Conservation (phyloP, 306 rosid species). For the Carpinus fangiana region DNA sequence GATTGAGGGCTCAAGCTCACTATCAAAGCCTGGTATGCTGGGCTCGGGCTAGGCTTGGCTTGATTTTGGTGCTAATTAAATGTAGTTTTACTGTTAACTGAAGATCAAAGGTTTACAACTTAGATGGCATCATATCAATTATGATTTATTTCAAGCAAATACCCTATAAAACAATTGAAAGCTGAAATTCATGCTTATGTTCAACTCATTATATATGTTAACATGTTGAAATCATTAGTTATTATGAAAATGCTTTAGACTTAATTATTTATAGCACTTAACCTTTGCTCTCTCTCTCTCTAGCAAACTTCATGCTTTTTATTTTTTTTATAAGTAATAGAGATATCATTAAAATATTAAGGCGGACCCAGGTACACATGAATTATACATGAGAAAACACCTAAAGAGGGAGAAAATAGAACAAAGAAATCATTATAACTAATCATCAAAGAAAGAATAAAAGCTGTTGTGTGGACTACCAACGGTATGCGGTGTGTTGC, state of each 20-base stretch:
- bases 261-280: background rate
- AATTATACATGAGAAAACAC: no score
- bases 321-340: no score
- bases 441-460: no score
- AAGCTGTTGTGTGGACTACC: no score
- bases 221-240: background rate
- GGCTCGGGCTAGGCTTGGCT: slow-evolving; percentile 1
- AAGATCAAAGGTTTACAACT: slow-evolving; percentile 1
- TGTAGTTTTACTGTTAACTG: background rate
- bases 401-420: no score
- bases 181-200: background rate
- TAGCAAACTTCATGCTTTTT: background rate
- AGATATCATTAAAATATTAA: no score
- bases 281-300: background rate
- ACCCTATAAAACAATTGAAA: background rate
- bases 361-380: no score
- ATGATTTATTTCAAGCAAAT: background rate
- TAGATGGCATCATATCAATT: background rate
- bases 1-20: slow-evolving; percentile 7
- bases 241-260: background rate
- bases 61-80: background rate
- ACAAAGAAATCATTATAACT: no score
- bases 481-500: no score
- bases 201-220: background rate
- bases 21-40: background rate